These are phyloP conservation scores for Fusarium algeriense DNA, from an alignment of 2,329 filamentous ascomycete genomes.

Conservation along the genomic window DNA sequence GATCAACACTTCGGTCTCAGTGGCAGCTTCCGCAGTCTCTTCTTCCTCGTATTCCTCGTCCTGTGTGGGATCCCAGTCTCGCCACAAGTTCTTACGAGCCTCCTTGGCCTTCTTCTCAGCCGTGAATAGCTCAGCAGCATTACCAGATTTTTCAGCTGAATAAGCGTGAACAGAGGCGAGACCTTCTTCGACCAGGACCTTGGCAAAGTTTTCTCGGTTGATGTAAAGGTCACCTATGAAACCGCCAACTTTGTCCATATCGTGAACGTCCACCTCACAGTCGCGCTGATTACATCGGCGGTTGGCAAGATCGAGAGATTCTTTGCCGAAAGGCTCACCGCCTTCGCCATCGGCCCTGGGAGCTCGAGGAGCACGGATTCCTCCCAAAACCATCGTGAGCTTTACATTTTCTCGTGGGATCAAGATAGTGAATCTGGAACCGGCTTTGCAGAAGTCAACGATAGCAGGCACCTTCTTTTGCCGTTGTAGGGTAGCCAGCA, in stretches of 20 bases:
- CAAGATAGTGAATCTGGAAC: slow-evolving; percentile 90
- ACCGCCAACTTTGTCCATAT: slow-evolving; percentile 94
- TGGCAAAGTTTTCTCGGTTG: slow-evolving; percentile 95
- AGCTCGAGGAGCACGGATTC: slow-evolving; percentile 90
- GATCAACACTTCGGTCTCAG: slow-evolving; percentile 64
- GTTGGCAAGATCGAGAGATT: slow-evolving; percentile 92
- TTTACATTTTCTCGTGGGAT: slow-evolving; percentile 94
- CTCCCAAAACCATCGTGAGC: slow-evolving; percentile 92
- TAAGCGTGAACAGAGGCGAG: slow-evolving; percentile 92
- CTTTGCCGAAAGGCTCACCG: slow-evolving; percentile 93
- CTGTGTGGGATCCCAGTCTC: slow-evolving; percentile 91
- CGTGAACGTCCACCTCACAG: slow-evolving; percentile 94
- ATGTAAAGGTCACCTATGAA: slow-evolving; percentile 97
- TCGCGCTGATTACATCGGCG: slow-evolving; percentile 92
- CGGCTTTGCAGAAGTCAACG: slow-evolving; percentile 98
- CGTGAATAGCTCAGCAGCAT: slow-evolving; percentile 85
- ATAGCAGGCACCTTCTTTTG: slow-evolving; percentile 94
- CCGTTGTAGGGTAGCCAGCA: slow-evolving; percentile 86
- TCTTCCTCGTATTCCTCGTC: slow-evolving; percentile 73
- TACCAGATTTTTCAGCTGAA: slow-evolving; percentile 94
- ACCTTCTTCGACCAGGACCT: slow-evolving; percentile 92
- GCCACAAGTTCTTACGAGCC: slow-evolving; percentile 87
- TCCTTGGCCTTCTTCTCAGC: slow-evolving; percentile 94
- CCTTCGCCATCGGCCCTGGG: slow-evolving; percentile 80
- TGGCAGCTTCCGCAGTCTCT: slow-evolving; percentile 63